phyloP scores from a whole-genome alignment of 805 yeast species.

The Candida rishiriensis region DNA sequence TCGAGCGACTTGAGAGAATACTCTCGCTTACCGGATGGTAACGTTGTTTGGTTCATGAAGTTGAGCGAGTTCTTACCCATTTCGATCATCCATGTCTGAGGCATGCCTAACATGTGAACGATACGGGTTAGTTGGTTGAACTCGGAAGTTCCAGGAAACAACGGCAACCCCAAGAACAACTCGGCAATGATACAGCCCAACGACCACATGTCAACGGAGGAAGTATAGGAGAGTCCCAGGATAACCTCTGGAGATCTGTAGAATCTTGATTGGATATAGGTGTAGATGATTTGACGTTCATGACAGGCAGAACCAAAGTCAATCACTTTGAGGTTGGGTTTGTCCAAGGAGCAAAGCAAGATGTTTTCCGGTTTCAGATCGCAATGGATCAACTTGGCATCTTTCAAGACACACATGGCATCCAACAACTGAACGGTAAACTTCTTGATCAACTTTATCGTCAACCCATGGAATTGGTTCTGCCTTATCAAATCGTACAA shows the following conservation, averaged over 20 bases:
- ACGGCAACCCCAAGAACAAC: constrained; percentile 74
- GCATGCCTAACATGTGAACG: constrained; percentile 74
- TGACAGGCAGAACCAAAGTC: constrained; percentile 97
- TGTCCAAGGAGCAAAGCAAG: constrained; percentile 69
- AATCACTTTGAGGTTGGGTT: constrained; percentile 84
- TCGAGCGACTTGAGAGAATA: constrained; percentile 36
- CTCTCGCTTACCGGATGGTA: constrained; percentile 22
- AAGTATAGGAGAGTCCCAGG: constrained; percentile 85
- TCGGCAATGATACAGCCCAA: constrained; percentile 58
- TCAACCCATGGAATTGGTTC: constrained; percentile 88
- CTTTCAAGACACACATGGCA: constrained; percentile 74
- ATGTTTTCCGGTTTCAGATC: constrained; percentile 97
- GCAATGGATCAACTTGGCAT: constrained; percentile 85
- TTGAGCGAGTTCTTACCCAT: constrained; percentile 81
- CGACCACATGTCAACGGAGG: constrained; percentile 84
- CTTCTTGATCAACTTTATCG: constrained; percentile 69
- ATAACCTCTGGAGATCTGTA: constrained; percentile 95
- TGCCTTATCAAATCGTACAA: constrained; percentile 87
- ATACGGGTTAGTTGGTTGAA: constrained; percentile 85
- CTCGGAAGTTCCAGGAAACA: constrained; percentile 93
- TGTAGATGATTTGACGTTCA: constrained; percentile 81
- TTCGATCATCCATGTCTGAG: constrained; percentile 96
- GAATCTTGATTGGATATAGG: constrained; percentile 89
- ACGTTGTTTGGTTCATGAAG: constrained; percentile 40
- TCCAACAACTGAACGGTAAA: constrained; percentile 80